Conservation (phyloP, 164 flowering plant genomes). For the Macadamia tetraphylla region DNA sequence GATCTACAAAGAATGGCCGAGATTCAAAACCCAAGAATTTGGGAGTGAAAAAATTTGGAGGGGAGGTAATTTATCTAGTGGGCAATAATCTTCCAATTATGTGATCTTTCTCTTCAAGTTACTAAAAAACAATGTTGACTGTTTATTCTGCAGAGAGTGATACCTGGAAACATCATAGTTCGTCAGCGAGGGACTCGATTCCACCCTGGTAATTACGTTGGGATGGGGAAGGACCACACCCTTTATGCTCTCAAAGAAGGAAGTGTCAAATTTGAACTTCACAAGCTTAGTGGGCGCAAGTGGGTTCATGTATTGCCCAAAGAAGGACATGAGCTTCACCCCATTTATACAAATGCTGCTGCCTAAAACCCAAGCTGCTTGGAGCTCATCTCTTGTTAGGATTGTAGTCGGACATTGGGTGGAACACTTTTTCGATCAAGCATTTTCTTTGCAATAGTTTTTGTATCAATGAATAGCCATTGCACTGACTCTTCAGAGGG, state of each 20-base stretch:
- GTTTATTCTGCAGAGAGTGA: conserved; percentile 61
- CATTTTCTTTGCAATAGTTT: not conserved
- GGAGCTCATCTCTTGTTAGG: conserved; percentile 1
- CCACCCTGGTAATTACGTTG: conserved; percentile 94
- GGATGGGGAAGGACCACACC: conserved; percentile 92
- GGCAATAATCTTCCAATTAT: not conserved
- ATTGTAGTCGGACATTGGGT: not conserved
- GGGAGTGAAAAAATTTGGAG: conserved; percentile 97
- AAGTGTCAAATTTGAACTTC: conserved; percentile 62
- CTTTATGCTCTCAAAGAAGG: conserved; percentile 91
- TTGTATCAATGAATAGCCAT: too few relatives aligned
- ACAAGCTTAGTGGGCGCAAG: conserved; percentile 74
- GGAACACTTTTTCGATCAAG: not conserved
- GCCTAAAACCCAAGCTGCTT: conserved; percentile 17
- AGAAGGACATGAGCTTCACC: conserved; percentile 82
- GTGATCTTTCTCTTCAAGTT: not conserved
- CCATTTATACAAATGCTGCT: conserved; percentile 40
- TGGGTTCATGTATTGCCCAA: conserved; percentile 90
- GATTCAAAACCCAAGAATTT: conserved; percentile 88
- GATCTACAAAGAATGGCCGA: conserved; percentile 93
- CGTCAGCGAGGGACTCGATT: conserved; percentile 91
- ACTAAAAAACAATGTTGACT: not conserved
- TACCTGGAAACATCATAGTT: conserved; percentile 91
- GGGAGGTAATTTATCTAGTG: conserved; percentile 52
- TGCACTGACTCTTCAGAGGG: too few relatives aligned